A percentile compares a stretch with the other conserved stretches of the same genome.
Evolutionary conservation across 441 rosid genomes (phyloP).

Genomic region (Dalechampia spathulata): DNA sequence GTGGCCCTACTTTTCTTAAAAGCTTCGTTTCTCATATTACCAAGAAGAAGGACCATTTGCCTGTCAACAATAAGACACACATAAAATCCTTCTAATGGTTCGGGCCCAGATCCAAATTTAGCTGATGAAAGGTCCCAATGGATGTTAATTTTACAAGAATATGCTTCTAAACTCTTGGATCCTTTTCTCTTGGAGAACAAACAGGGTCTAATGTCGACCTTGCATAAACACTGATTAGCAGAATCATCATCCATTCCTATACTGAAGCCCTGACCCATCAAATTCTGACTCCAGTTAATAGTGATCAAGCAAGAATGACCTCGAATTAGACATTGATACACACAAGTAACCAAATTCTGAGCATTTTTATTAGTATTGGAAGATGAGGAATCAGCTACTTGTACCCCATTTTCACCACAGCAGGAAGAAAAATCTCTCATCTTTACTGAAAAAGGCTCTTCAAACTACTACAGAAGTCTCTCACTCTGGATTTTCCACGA

Average conservation of each 20-base stretch:
- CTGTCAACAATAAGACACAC: constrained; percentile 54
- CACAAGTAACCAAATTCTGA: constrained; percentile 61
- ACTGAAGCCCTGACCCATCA: constrained; percentile 84
- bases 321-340: constrained; percentile 56
- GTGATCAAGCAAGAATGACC: constrained; percentile 61
- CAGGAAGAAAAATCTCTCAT: constrained; percentile 95
- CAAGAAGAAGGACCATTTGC: constrained; percentile 68
- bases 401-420: constrained; percentile 81
- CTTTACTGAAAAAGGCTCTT: constrained; percentile 11
- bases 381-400: constrained; percentile 66
- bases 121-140: constrained; percentile 79
- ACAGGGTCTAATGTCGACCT: constrained; percentile 89
- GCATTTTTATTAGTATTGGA: constrained; percentile 45
- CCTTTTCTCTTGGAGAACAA: constrained; percentile 81
- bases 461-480: constrained; percentile 20
- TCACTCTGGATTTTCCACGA: constrained; percentile 24
- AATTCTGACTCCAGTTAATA: constrained; percentile 65
- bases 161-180: constrained; percentile 55
- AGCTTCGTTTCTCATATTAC: constrained; percentile 83
- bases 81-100: constrained; percentile 69
- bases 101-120: constrained; percentile 78
- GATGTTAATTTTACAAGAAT: constrained; percentile 49
- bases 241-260: constrained; percentile 59
- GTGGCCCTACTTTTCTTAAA: constrained; percentile 50
- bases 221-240: constrained; percentile 56